Evolutionary conservation across 345 rosid species (phyloP).

Genomic region (Fremontodendron californicum): DNA sequence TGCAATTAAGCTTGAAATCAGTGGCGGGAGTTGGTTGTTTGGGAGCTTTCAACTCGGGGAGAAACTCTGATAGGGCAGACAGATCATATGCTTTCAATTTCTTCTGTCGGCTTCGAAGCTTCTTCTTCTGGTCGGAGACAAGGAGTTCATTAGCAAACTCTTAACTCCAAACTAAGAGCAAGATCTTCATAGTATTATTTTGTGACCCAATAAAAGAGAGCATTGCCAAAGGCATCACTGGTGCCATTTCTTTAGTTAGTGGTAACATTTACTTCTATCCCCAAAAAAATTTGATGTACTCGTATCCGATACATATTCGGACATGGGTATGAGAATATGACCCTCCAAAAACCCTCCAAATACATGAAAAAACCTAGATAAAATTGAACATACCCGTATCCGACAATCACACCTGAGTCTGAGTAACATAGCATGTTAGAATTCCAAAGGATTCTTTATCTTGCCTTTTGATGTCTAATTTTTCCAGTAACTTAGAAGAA

Average conservation of each 20-base stretch:
- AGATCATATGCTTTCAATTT: conserved; percentile 73
- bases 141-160: conserved; percentile 1
- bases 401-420: no score
- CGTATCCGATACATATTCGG: no score
- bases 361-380: no score
- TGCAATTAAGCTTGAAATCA: conserved; percentile 64
- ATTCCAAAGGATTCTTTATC: neutral
- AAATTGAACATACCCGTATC: no score
- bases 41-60: conserved; percentile 55
- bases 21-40: conserved; percentile 33
- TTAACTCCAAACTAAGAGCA: neutral
- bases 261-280: neutral
- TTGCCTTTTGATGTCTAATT: neutral
- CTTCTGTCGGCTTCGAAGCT: conserved; percentile 51
- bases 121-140: conserved; percentile 43
- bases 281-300: neutral
- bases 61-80: conserved; percentile 65
- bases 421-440: no score
- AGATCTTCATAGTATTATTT: neutral
- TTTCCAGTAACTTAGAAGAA: neutral
- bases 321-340: no score
- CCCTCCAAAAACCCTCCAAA: no score
- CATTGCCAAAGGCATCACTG: neutral
- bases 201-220: neutral
- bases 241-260: neutral